Percentiles rank a stretch among this genome's conserved stretches.
phyloP scores from a whole-genome alignment of 805 yeast species.

The Metschnikowia gelsemii region DNA sequence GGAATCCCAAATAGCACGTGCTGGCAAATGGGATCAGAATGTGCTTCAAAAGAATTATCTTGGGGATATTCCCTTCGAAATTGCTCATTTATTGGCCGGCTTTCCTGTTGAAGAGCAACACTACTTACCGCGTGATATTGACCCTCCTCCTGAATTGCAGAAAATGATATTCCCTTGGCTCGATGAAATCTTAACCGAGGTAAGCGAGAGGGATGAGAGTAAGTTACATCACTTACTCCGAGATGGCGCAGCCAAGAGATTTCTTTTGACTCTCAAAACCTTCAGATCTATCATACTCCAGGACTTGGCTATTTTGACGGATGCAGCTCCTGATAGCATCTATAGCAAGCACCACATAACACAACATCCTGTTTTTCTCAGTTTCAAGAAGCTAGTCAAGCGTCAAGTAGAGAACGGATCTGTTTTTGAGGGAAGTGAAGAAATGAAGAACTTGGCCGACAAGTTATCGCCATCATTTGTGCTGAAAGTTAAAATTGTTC shows the following conservation, averaged over 20 bases:
- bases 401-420: neutral
- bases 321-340: neutral
- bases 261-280: slow-evolving; percentile 4
- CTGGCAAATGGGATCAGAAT: slow-evolving; percentile 1
- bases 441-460: too few relatives aligned
- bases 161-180: slow-evolving; percentile 9
- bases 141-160: slow-evolving; percentile 5
- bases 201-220: neutral
- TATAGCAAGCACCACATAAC: slow-evolving; percentile 2
- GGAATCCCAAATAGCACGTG: slow-evolving; percentile 4
- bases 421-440: too few relatives aligned
- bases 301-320: slow-evolving; percentile 6
- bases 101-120: slow-evolving; percentile 2
- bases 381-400: neutral
- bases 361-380: neutral
- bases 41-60: neutral
- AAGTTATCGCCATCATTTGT: too few relatives aligned
- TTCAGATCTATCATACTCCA: slow-evolving; percentile 6
- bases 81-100: slow-evolving; percentile 4
- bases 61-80: neutral
- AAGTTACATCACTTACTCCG: neutral
- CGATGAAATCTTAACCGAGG: neutral
- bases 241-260: neutral
- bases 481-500: too few relatives aligned
- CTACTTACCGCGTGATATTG: slow-evolving; percentile 5